Evolutionary conservation across 2,329 filamentous ascomycete species (phyloP).

Genomic region (Phialophora chinensis): DNA sequence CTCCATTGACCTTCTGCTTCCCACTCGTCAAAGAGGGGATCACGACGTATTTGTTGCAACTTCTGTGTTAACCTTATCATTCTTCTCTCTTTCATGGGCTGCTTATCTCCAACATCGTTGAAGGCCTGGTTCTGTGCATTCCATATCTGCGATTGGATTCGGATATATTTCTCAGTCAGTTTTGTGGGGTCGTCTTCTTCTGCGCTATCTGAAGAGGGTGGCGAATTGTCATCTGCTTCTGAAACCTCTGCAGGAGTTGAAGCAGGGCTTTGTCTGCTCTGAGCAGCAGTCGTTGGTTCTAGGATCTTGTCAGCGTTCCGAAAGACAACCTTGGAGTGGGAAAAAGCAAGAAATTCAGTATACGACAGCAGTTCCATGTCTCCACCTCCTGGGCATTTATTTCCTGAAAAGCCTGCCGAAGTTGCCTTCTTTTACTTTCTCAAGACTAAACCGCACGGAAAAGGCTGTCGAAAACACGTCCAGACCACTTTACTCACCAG

Average conservation of each 20-base stretch:
- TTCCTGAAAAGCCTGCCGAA: neutral
- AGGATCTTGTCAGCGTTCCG: constrained; percentile 19
- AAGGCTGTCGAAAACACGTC: neutral
- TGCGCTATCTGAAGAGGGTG: constrained; percentile 29
- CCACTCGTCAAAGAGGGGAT: constrained; percentile 74
- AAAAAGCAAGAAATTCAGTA: neutral
- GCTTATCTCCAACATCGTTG: constrained; percentile 47
- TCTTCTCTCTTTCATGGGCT: constrained; percentile 59
- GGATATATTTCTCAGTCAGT: constrained; percentile 76
- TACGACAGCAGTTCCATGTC: neutral
- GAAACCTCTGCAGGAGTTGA: constrained; percentile 23
- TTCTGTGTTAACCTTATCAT: constrained; percentile 70
- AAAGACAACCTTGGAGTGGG: neutral
- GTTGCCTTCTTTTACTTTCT: neutral
- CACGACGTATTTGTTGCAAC: constrained; percentile 75
- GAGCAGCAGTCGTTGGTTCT: constrained; percentile 25
- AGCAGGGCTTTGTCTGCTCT: constrained; percentile 29
- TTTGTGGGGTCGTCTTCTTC: constrained; percentile 62
- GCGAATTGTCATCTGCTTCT: constrained; percentile 27
- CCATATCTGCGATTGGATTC: constrained; percentile 73
- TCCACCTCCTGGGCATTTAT: neutral
- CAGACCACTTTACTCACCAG: constrained; percentile 31
- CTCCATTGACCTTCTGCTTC: constrained; percentile 71
- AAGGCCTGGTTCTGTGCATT: constrained; percentile 59
- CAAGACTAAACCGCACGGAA: neutral